Evolutionary conservation across 2,329 filamentous ascomycete genomes (phyloP).

Genomic region (Diaporthe nobilis): DNA sequence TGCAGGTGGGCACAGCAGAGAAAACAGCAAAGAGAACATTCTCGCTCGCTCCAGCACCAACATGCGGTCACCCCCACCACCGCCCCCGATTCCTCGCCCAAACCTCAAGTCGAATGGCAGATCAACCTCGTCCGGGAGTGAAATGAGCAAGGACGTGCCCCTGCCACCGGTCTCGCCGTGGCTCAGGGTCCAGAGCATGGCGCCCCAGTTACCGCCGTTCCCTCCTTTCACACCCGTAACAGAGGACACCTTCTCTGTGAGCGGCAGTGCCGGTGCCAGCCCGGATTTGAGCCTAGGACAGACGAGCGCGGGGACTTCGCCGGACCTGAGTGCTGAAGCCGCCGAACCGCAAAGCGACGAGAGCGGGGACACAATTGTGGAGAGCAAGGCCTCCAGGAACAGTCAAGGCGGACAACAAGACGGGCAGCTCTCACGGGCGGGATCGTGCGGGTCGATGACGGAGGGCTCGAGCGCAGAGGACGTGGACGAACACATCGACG

Average conservation of each 20-base stretch:
- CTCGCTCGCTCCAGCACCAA: neutral
- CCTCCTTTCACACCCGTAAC: conserved; percentile 41
- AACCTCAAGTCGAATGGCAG: neutral
- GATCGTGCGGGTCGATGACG: conserved; percentile 31
- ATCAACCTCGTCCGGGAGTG: conserved; percentile 30
- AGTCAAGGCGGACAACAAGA: conserved; percentile 26
- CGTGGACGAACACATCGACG: conserved; percentile 28
- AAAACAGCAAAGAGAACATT: conserved; percentile 34
- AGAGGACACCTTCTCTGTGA: conserved; percentile 39
- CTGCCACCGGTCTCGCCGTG: conserved; percentile 38
- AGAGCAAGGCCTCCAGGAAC: neutral
- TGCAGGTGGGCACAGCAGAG: conserved; percentile 15
- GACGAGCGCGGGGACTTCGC: conserved; percentile 32
- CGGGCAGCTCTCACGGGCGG: conserved; percentile 36
- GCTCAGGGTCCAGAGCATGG: conserved; percentile 41
- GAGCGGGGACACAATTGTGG: conserved; percentile 2
- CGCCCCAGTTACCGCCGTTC: conserved; percentile 41
- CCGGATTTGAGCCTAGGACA: conserved; percentile 36
- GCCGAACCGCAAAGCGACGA: conserved; percentile 18
- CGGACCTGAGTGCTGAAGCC: conserved; percentile 29
- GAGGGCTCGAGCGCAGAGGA: conserved; percentile 32
- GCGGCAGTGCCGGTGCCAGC: conserved; percentile 20
- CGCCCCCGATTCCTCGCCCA: conserved; percentile 11
- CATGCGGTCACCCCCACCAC: neutral
- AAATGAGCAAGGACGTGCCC: conserved; percentile 25